phyloP scores from a whole-genome alignment of 1,284 basidiomycete species.

The Leccinum solheimii region DNA sequence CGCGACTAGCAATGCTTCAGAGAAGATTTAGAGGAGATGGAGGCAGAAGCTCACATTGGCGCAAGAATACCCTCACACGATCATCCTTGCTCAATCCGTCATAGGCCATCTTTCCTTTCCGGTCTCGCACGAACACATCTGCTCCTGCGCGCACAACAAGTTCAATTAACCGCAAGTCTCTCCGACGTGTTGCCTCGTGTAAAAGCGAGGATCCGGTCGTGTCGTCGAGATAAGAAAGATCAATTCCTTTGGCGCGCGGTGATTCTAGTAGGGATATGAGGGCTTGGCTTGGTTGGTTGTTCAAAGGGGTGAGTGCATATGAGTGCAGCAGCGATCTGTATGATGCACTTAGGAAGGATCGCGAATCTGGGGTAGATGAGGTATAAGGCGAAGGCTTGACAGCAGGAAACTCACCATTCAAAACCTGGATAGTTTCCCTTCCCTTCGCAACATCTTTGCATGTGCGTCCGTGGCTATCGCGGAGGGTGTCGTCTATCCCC shows the following conservation, averaged over 20 bases:
- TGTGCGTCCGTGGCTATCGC: constrained; percentile 71
- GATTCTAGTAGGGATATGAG: constrained; percentile 61
- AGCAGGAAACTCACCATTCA: constrained; percentile 53
- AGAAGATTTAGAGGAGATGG: not conserved
- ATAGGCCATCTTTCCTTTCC: constrained; percentile 72
- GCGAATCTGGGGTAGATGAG: constrained; percentile 62
- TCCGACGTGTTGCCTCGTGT: constrained; percentile 85
- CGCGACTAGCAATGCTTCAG: constrained; percentile 51
- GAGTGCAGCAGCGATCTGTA: constrained; percentile 73
- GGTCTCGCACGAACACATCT: constrained; percentile 88
- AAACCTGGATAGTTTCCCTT: constrained; percentile 68
- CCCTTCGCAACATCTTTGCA: constrained; percentile 76
- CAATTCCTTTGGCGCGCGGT: constrained; percentile 58
- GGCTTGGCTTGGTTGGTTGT: constrained; percentile 47
- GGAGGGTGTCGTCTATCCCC: constrained; percentile 77
- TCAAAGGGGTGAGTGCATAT: constrained; percentile 63
- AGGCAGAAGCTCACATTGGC: constrained; percentile 66
- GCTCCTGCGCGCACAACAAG: constrained; percentile 83
- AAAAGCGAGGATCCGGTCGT: constrained; percentile 78
- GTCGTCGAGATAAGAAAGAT: constrained; percentile 75
- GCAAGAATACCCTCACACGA: constrained; percentile 78
- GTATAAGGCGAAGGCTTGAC: not conserved
- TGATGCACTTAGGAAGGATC: constrained; percentile 74
- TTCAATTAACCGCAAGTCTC: constrained; percentile 83
- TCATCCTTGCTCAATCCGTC: constrained; percentile 78